These are phyloP conservation scores for Cairneyella variabilis DNA, from an alignment of 495 filamentous ascomycete species.

Conservation along the genomic window DNA sequence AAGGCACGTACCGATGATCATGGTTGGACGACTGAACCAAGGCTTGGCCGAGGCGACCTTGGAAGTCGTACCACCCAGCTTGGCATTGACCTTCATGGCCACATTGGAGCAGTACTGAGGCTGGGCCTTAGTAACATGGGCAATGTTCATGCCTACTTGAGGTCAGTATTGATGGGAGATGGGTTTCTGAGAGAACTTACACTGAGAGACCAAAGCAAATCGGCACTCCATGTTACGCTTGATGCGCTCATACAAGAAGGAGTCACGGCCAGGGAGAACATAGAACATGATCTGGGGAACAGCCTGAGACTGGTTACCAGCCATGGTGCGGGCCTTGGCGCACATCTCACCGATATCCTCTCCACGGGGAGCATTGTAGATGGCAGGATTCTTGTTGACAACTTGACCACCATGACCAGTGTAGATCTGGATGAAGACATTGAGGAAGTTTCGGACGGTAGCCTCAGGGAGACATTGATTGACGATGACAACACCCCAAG, in stretches of 20 bases:
- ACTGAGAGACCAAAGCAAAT: constrained; percentile 73
- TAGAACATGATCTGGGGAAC: constrained; percentile 68
- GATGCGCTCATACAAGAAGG: constrained; percentile 65
- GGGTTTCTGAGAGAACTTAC: constrained; percentile 5
- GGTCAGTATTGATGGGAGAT: not conserved
- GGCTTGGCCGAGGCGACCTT: constrained; percentile 5
- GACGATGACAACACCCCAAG: constrained; percentile 60
- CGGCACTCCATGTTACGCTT: constrained; percentile 82
- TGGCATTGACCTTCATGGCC: constrained; percentile 90
- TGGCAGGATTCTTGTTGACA: constrained; percentile 27
- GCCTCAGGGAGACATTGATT: constrained; percentile 28
- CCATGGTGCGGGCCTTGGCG: constrained; percentile 9
- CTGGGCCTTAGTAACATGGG: constrained; percentile 56
- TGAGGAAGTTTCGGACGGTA: constrained; percentile 52
- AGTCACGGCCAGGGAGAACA: constrained; percentile 63
- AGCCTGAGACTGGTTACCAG: constrained; percentile 5
- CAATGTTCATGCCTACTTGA: constrained; percentile 46
- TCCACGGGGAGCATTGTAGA: constrained; percentile 27
- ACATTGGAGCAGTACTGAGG: constrained; percentile 86
- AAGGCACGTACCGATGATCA: constrained; percentile 23
- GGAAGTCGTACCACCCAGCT: constrained; percentile 77
- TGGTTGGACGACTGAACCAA: constrained; percentile 17
- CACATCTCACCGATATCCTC: constrained; percentile 50
- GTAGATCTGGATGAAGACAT: constrained; percentile 59
- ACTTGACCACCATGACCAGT: constrained; percentile 68